Conservation (phyloP, 257 asterid genomes). For the Forsythia viridissima region DNA sequence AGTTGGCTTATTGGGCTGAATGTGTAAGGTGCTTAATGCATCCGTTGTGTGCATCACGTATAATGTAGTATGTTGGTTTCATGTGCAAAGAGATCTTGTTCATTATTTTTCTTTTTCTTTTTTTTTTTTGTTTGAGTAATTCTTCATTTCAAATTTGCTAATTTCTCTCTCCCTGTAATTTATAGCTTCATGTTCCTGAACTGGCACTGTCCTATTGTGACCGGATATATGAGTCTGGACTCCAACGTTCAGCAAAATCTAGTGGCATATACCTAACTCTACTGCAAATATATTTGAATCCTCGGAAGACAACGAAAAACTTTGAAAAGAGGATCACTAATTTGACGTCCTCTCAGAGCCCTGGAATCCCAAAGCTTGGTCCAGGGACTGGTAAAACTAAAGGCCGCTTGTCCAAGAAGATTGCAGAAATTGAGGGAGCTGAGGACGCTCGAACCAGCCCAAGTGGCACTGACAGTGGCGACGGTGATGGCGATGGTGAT, state of each 20-base stretch:
- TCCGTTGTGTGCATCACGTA: background rate
- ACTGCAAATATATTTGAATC: slow-evolving; percentile 92
- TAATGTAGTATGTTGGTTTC: background rate
- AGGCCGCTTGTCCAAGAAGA: slow-evolving; percentile 61
- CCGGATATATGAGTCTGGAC: slow-evolving; percentile 72
- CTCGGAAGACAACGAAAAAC: slow-evolving; percentile 74
- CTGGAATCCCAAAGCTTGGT: slow-evolving; percentile 52
- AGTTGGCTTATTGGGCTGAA: background rate
- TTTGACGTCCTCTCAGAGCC: slow-evolving; percentile 53
- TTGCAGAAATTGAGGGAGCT: slow-evolving; percentile 86
- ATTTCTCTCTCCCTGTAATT: slow-evolving; percentile 21
- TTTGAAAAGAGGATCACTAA: slow-evolving; percentile 69
- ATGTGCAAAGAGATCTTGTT: background rate
- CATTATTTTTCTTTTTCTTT: background rate
- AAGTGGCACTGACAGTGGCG: slow-evolving; percentile 94
- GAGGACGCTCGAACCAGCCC: slow-evolving; percentile 71
- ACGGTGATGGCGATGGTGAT: slow-evolving; percentile 47
- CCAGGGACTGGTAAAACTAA: slow-evolving; percentile 49
- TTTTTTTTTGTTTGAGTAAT: slow-evolving; percentile 9
- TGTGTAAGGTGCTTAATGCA: background rate
- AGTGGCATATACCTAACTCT: slow-evolving; percentile 78
- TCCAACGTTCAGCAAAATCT: slow-evolving; percentile 66
- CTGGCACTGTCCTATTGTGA: slow-evolving; percentile 91
- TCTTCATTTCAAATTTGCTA: slow-evolving; percentile 12
- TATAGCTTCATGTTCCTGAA: slow-evolving; percentile 89